These are phyloP conservation scores for Epichloe festucae DNA, from an alignment of 2,329 filamentous ascomycete genomes.

Conservation along the genomic window DNA sequence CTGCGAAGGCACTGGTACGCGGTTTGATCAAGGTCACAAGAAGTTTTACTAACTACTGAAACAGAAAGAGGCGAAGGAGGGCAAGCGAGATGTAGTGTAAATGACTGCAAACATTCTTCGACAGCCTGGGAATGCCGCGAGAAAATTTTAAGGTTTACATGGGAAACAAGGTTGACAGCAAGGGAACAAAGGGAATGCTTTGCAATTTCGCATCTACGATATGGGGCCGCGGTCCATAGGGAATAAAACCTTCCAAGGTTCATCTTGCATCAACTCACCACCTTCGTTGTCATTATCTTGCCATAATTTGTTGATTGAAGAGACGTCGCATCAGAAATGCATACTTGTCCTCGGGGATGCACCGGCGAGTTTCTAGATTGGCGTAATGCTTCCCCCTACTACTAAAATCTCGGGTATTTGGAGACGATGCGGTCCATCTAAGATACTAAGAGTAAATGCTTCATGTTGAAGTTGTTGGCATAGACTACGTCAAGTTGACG, in stretches of 20 bases:
- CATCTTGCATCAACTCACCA: not conserved
- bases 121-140: not conserved
- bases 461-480: not conserved
- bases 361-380: not conserved
- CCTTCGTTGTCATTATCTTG: not conserved
- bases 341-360: not conserved
- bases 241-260: not conserved
- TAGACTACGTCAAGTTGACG: too few species aligned
- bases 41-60: conserved; percentile 18
- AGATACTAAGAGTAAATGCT: too few species aligned
- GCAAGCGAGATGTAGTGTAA: conserved; percentile 80
- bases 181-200: not conserved
- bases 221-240: not conserved
- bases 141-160: not conserved
- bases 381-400: too few species aligned
- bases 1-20: conserved; percentile 89
- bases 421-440: too few species aligned
- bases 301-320: not conserved
- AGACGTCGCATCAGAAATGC: not conserved
- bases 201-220: not conserved
- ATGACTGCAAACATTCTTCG: not conserved
- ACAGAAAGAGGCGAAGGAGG: conserved; percentile 96
- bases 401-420: too few species aligned
- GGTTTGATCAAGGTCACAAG: conserved; percentile 11
- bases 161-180: not conserved